Percentiles rank a stretch among this genome's conserved stretches.
phyloP scores from a whole-genome alignment of 345 rosid genomes.

The Gossypium stocksii region DNA sequence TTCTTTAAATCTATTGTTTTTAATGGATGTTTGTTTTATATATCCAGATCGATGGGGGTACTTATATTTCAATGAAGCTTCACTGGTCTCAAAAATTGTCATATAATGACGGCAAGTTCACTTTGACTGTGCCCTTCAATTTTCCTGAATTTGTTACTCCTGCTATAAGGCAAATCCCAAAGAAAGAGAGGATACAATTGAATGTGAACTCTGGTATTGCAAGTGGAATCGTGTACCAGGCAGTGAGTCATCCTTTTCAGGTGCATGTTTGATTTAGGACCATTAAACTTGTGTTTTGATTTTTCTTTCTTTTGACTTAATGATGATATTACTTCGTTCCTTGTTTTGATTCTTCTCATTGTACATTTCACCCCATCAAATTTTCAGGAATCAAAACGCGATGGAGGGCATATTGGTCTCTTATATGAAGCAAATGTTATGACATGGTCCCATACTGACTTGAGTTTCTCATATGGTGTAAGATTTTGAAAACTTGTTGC shows the following conservation, averaged over 20 bases:
- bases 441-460: constrained; percentile 66
- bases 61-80: constrained; percentile 58
- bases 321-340: not conserved
- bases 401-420: constrained; percentile 55
- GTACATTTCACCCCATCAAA: not conserved
- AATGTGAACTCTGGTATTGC: constrained; percentile 62
- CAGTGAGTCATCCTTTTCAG: constrained; percentile 82
- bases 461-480: constrained; percentile 70
- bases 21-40: not conserved
- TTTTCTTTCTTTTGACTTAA: not conserved
- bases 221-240: constrained; percentile 55
- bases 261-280: constrained; percentile 27
- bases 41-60: constrained; percentile 83
- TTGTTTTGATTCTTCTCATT: not conserved
- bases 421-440: constrained; percentile 80
- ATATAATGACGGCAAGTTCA: constrained; percentile 51
- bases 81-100: constrained; percentile 74
- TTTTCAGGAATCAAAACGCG: constrained; percentile 59
- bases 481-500: constrained; percentile 18
- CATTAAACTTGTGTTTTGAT: not conserved
- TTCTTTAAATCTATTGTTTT: not conserved
- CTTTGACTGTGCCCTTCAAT: constrained; percentile 59
- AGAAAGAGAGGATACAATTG: constrained; percentile 68
- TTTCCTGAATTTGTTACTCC: constrained; percentile 88
- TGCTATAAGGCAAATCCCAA: constrained; percentile 65